A percentile compares a stretch with the other conserved stretches of the same genome.
Evolutionary conservation across 2,329 filamentous ascomycete species (phyloP).

Genomic region (Sarocladium kiliense): DNA sequence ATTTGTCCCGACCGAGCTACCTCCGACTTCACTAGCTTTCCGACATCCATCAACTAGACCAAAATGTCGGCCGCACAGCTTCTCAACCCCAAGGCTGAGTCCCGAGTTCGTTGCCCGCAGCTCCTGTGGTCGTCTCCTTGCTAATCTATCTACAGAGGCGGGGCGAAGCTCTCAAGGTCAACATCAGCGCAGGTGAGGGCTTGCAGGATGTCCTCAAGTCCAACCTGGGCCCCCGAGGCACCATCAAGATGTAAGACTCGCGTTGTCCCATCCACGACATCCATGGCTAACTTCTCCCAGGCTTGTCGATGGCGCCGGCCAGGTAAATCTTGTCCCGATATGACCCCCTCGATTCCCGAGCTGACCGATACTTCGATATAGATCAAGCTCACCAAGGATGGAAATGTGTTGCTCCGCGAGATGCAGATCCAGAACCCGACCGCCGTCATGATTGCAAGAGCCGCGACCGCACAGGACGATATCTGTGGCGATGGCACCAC

Average conservation of each 20-base stretch:
- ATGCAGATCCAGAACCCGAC: slow-evolving; percentile 99
- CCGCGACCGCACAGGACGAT: slow-evolving; percentile 95
- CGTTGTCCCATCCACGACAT: neutral
- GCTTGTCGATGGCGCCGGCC: slow-evolving; percentile 65
- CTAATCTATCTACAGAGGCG: slow-evolving; percentile 59
- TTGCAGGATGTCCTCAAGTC: slow-evolving; percentile 92
- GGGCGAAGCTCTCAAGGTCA: slow-evolving; percentile 93
- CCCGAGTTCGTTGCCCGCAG: slow-evolving; percentile 59
- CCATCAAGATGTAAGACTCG: slow-evolving; percentile 80
- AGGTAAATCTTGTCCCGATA: slow-evolving; percentile 40
- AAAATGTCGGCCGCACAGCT: slow-evolving; percentile 95
- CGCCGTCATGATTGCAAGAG: slow-evolving; percentile 76
- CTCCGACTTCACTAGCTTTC: neutral
- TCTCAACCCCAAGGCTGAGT: slow-evolving; percentile 98
- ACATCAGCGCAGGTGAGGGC: slow-evolving; percentile 94
- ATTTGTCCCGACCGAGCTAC: slow-evolving; percentile 2
- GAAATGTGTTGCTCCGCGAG: slow-evolving; percentile 75
- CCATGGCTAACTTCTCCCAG: slow-evolving; percentile 32
- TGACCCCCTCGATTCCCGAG: slow-evolving; percentile 15
- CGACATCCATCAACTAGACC: neutral
- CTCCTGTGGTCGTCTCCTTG: slow-evolving; percentile 15
- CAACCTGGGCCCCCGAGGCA: slow-evolving; percentile 88
- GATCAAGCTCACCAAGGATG: slow-evolving; percentile 99
- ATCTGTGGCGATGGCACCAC: slow-evolving; percentile 98
- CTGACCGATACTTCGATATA: slow-evolving; percentile 30